A percentile compares a stretch with the other conserved stretches of the same genome.
Evolutionary conservation across 169 alveolate species (phyloP).

Genomic region (Eimeria acervulina): DNA sequence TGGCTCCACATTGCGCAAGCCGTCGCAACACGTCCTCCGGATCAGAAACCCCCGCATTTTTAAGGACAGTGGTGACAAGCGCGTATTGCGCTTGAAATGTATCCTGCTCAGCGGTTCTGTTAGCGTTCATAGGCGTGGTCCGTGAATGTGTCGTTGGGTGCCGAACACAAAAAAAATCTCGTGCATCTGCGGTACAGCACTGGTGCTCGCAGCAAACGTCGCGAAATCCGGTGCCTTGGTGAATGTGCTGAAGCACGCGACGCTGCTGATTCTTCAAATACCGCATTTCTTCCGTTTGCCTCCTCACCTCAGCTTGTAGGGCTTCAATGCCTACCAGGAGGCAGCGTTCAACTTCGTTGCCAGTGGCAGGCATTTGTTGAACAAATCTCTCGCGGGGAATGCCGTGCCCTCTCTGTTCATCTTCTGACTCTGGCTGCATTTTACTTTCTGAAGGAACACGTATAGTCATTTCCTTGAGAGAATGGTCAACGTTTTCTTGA

Average conservation of each 20-base stretch:
- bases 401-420: background rate
- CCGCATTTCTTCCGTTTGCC: constrained; percentile 73
- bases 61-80: background rate
- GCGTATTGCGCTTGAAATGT: constrained; percentile 8
- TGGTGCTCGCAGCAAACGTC: constrained; percentile 4
- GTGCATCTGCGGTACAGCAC: background rate
- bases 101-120: background rate
- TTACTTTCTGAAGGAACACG: background rate
- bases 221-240: constrained; percentile 12
- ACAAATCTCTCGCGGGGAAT: background rate
- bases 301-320: constrained; percentile 42
- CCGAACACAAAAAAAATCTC: background rate
- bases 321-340: constrained; percentile 16
- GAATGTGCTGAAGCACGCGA: constrained; percentile 60
- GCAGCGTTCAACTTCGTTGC: constrained; percentile 23
- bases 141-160: constrained; percentile 4
- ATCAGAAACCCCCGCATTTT: constrained; percentile 54
- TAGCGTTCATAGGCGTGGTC: background rate
- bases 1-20: constrained; percentile 31
- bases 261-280: constrained; percentile 39
- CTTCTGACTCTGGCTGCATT: background rate
- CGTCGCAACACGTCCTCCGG: constrained; percentile 38
- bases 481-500: background rate
- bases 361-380: constrained; percentile 35
- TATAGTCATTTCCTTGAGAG: background rate